These are phyloP conservation scores for Meyerozyma carpophila DNA, from an alignment of 1,139 yeast species.

Conservation along the genomic window DNA sequence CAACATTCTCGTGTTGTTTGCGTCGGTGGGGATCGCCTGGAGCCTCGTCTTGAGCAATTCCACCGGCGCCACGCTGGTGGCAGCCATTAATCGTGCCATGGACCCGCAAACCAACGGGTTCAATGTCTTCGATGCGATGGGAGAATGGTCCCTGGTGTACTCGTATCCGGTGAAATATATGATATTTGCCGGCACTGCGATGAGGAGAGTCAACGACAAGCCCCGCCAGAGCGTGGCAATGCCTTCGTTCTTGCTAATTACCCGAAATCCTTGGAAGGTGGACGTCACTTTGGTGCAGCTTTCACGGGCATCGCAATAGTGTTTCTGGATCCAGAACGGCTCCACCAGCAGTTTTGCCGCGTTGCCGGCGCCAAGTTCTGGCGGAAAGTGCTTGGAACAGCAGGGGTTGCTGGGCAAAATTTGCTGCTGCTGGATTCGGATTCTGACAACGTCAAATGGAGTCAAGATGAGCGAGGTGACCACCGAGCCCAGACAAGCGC, in stretches of 20 bases:
- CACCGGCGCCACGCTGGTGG: constrained; percentile 80
- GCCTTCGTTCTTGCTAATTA: constrained; percentile 72
- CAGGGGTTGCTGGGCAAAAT: constrained; percentile 39
- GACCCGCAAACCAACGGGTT: constrained; percentile 88
- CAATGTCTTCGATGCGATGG: constrained; percentile 42
- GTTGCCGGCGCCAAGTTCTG: constrained; percentile 5
- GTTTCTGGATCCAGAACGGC: constrained; percentile 39
- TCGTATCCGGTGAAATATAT: constrained; percentile 95
- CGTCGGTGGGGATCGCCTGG: constrained; percentile 67
- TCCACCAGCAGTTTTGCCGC: constrained; percentile 9
- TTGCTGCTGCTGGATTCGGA: constrained; percentile 86
- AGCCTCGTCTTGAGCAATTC: constrained; percentile 84
- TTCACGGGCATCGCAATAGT: constrained; percentile 30
- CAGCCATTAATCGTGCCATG: constrained; percentile 76
- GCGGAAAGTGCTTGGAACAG: constrained; percentile 17
- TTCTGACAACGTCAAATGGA: constrained; percentile 91
- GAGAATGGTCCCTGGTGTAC: constrained; percentile 69
- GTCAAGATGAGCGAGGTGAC: constrained; percentile 82
- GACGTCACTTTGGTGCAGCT: constrained; percentile 40
- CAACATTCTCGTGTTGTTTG: constrained; percentile 28
- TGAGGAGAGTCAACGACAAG: constrained; percentile 69
- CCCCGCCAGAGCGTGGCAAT: constrained; percentile 82
- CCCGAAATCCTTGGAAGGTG: constrained; percentile 67
- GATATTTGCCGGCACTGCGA: constrained; percentile 92
- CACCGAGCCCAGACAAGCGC: constrained; percentile 91